phyloP scores from a whole-genome alignment of 345 rosid genomes.

The Dipteronia dyeriana region DNA sequence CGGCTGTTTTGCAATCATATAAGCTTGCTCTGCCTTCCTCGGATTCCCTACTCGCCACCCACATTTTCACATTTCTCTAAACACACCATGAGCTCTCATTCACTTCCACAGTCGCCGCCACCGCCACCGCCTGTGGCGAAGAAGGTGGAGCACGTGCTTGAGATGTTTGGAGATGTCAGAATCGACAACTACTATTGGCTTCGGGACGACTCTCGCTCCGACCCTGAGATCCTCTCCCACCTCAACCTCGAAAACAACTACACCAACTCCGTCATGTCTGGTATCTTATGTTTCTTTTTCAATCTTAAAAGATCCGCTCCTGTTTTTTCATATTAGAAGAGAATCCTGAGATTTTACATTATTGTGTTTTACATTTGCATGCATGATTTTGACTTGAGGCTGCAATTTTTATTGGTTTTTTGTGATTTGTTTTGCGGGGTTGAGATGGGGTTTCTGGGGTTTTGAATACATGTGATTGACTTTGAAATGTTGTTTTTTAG shows the following conservation, averaged over 20 bases:
- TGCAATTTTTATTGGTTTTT: no score
- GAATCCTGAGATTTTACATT: background rate
- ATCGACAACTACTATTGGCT: conserved; percentile 92
- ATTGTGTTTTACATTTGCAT: no score
- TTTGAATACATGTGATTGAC: background rate
- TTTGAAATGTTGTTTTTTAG: conserved; percentile 30
- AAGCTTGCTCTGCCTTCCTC: background rate
- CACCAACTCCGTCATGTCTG: conserved; percentile 60
- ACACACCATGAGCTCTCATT: background rate
- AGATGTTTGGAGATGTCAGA: conserved; percentile 79
- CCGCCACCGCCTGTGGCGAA: conserved; percentile 79
- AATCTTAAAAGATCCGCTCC: background rate
- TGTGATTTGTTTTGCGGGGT: background rate
- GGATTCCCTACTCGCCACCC: background rate
- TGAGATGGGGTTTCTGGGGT: no score
- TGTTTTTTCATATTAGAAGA: background rate
- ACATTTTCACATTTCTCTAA: background rate
- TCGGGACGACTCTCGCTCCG: conserved; percentile 84
- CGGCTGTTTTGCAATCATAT: background rate
- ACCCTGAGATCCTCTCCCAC: conserved; percentile 59
- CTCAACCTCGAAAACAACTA: conserved; percentile 71
- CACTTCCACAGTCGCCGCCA: background rate
- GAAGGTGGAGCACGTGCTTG: conserved; percentile 77
- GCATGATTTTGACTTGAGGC: no score
- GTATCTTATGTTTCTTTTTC: conserved; percentile 24